Percentiles rank a stretch among this genome's conserved stretches.
Conservation (phyloP, 768 basidiomycete species). For the Basidioascus undulatus region DNA sequence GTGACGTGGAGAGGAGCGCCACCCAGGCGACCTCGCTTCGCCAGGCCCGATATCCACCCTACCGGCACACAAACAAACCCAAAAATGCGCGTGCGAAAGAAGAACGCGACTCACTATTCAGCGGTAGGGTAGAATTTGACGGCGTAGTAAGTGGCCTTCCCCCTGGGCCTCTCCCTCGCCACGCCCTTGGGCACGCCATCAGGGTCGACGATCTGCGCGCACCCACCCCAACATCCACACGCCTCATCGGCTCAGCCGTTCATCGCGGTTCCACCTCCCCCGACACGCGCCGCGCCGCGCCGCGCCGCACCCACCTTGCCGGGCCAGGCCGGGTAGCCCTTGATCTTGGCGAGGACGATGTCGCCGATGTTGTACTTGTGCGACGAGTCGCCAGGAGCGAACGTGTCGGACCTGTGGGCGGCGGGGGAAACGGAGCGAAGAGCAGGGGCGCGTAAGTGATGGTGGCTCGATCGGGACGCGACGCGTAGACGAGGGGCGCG, state of each 20-base stretch:
- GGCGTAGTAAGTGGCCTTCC: conserved; percentile 47
- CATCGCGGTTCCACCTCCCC: not conserved
- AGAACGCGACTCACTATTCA: conserved; percentile 44
- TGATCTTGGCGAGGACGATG: conserved; percentile 73
- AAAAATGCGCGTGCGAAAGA: not conserved
- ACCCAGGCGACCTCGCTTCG: too few species aligned
- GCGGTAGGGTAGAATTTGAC: conserved; percentile 78
- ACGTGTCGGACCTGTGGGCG: not conserved
- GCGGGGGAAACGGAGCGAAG: not conserved
- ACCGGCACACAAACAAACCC: too few species aligned
- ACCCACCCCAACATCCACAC: too few species aligned
- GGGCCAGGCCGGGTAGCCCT: conserved; percentile 87
- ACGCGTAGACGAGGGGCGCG: conserved; percentile 7
- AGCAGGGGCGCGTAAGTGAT: too few species aligned
- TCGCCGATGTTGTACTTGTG: conserved; percentile 46
- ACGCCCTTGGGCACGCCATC: conserved; percentile 37
- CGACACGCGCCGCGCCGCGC: too few species aligned
- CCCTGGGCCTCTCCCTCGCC: conserved; percentile 39
- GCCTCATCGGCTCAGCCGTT: too few species aligned
- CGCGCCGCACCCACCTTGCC: conserved; percentile 64
- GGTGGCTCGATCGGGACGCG: too few species aligned
- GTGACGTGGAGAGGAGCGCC: too few species aligned
- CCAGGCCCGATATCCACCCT: too few species aligned
- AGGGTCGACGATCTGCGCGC: conserved; percentile 50
- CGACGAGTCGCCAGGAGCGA: conserved; percentile 1